Evolutionary conservation across 2,329 filamentous ascomycete species (phyloP).

Genomic region (Phyllosticta citriasiana): DNA sequence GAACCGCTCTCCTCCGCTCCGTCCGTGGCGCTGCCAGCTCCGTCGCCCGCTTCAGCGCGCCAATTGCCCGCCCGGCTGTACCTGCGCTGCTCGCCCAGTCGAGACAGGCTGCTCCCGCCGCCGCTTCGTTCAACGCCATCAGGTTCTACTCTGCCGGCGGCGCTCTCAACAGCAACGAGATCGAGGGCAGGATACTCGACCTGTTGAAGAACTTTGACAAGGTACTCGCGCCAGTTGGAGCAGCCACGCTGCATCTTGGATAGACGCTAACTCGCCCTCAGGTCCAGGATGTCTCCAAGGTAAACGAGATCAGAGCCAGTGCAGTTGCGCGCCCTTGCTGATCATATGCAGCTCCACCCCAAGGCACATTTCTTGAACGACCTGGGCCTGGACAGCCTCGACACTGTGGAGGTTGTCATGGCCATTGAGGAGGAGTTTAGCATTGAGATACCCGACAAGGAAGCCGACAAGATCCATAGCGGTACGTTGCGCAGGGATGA

Average conservation of each 20-base stretch:
- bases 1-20: conserved; percentile 73
- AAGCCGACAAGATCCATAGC: conserved; percentile 87
- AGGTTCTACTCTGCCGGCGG: conserved; percentile 80
- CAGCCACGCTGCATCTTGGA: conserved; percentile 2
- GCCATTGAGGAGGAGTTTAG: conserved; percentile 95
- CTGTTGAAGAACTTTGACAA: conserved; percentile 96
- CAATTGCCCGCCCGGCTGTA: conserved; percentile 51
- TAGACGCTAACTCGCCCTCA: conserved; percentile 30
- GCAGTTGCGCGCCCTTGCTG: conserved; percentile 13
- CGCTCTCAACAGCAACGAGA: conserved; percentile 70
- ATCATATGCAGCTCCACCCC: conserved; percentile 58
- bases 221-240: conserved; percentile 40
- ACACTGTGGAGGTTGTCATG: conserved; percentile 99
- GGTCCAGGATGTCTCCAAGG: conserved; percentile 54
- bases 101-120: conserved; percentile 51
- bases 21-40: conserved; percentile 44
- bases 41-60: conserved; percentile 30
- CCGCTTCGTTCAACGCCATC: conserved; percentile 53
- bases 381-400: conserved; percentile 90
- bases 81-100: conserved; percentile 52
- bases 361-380: conserved; percentile 92
- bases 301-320: conserved; percentile 22
- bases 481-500: conserved; percentile 47
- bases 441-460: conserved; percentile 98
- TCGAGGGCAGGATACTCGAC: conserved; percentile 85